A percentile compares a stretch with the other conserved stretches of the same genome.
Conservation (phyloP, 257 asterid genomes). For the Solanum paucissectum region DNA sequence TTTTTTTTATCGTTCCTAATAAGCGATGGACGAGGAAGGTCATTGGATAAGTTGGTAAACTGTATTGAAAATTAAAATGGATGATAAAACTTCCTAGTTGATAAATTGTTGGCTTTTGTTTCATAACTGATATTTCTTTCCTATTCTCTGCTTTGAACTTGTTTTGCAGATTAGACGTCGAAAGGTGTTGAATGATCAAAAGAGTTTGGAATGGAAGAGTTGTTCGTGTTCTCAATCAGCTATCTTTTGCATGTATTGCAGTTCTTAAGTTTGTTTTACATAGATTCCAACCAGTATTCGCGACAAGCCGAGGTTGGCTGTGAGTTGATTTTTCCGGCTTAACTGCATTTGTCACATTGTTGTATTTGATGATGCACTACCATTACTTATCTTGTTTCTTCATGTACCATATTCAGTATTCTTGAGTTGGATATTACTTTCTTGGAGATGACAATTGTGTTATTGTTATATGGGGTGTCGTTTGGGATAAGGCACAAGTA, state of each 20-base stretch:
- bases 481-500: too few species aligned
- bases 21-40: background rate
- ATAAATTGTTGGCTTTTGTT: background rate
- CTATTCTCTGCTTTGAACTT: background rate
- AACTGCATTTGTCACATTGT: slow-evolving; percentile 50
- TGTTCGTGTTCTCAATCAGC: slow-evolving; percentile 35
- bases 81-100: background rate
- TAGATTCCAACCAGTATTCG: slow-evolving; percentile 9
- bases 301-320: slow-evolving; percentile 45
- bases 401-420: background rate
- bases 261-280: slow-evolving; percentile 28
- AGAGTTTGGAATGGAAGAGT: slow-evolving; percentile 55
- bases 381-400: background rate
- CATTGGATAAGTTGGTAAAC: background rate
- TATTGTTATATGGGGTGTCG: background rate
- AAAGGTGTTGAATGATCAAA: slow-evolving; percentile 48
- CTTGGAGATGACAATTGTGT: background rate
- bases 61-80: background rate
- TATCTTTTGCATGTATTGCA: slow-evolving; percentile 53
- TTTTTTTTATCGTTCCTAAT: background rate
- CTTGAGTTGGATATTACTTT: background rate
- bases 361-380: background rate
- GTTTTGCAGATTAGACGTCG: slow-evolving; percentile 56
- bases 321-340: slow-evolving; percentile 31
- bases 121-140: too few species aligned